Percentiles rank a stretch among this genome's conserved stretches.
phyloP scores from a whole-genome alignment of 768 basidiomycete species.

The Leccinum sublutescens region DNA sequence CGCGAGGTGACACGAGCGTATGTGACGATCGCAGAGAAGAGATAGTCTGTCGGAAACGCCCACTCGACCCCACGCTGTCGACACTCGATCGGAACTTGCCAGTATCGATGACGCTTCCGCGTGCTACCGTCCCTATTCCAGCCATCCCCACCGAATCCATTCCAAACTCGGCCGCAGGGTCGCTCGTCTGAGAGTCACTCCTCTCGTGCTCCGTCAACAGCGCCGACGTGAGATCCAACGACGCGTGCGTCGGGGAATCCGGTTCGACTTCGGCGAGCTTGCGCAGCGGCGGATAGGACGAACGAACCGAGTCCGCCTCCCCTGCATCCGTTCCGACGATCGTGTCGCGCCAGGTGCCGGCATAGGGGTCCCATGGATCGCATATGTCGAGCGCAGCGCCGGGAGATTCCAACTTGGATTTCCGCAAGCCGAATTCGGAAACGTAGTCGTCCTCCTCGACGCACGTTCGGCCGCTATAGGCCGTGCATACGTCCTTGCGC shows the following conservation, averaged over 20 bases:
- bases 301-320: slow-evolving; percentile 10
- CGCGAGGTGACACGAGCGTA: neutral
- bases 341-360: slow-evolving; percentile 29
- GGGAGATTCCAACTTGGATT: slow-evolving; percentile 2
- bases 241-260: slow-evolving; percentile 24
- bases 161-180: slow-evolving; percentile 21
- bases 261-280: slow-evolving; percentile 1
- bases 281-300: slow-evolving; percentile 9
- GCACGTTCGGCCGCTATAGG: neutral
- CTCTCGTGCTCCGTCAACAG: slow-evolving; percentile 26
- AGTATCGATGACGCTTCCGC: slow-evolving; percentile 30
- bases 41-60: slow-evolving; percentile 3
- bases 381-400: slow-evolving; percentile 5
- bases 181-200: neutral
- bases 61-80: slow-evolving; percentile 12
- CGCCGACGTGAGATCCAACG: slow-evolving; percentile 28
- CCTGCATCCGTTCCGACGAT: slow-evolving; percentile 28
- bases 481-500: slow-evolving; percentile 29
- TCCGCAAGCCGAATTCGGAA: slow-evolving; percentile 13
- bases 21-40: slow-evolving; percentile 10
- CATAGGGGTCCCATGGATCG: slow-evolving; percentile 26
- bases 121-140: slow-evolving; percentile 44
- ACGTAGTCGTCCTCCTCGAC: slow-evolving; percentile 10
- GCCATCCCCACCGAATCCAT: slow-evolving; percentile 37
- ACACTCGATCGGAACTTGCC: slow-evolving; percentile 10